phyloP scores from a whole-genome alignment of 768 basidiomycete genomes.

The Hericium rajendrae region DNA sequence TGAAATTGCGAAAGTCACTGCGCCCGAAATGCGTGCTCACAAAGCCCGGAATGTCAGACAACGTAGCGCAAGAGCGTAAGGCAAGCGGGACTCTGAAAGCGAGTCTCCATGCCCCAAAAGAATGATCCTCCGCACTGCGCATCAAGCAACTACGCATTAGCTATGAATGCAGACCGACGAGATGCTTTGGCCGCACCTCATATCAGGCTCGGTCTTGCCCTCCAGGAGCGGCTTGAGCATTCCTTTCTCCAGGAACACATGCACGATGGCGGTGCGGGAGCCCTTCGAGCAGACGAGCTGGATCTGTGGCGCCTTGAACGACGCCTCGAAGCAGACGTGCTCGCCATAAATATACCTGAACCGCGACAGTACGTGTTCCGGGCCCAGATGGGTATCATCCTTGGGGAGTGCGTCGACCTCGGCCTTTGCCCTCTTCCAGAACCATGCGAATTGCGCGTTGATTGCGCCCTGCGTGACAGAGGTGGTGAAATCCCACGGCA shows the following conservation, averaged over 20 bases:
- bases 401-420: no score
- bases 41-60: conserved; percentile 4
- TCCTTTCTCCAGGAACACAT: not conserved
- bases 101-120: conserved; percentile 14
- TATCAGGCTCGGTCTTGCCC: not conserved
- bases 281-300: not conserved
- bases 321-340: not conserved
- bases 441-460: not conserved
- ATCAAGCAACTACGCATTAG: not conserved
- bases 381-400: no score
- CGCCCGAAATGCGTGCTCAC: conserved; percentile 11
- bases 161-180: not conserved
- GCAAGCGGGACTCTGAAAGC: conserved; percentile 22
- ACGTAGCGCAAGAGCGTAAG: conserved; percentile 10
- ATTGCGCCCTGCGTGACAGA: not conserved
- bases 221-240: not conserved
- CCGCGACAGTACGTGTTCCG: no score
- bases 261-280: not conserved
- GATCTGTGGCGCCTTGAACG: not conserved
- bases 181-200: not conserved
- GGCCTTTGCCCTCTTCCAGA: no score
- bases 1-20: conserved; percentile 6
- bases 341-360: not conserved
- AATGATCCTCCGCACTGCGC: not conserved
- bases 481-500: not conserved